phyloP scores from a whole-genome alignment of 2,329 filamentous ascomycete species.

The Pseudogymnoascus sp. region DNA sequence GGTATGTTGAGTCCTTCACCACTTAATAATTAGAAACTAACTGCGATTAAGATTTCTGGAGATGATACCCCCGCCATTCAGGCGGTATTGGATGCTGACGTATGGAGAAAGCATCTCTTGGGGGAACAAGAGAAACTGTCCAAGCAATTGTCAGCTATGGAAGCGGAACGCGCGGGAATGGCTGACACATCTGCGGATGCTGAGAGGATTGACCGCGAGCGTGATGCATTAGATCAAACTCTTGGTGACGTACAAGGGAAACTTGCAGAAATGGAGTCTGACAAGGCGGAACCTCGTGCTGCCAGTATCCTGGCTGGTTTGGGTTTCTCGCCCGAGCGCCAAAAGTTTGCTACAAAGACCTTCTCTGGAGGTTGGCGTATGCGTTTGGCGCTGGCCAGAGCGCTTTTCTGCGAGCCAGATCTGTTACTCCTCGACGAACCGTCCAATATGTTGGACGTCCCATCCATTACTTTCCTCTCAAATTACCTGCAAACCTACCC shows the following conservation, averaged over 20 bases:
- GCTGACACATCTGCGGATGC: slow-evolving; percentile 91
- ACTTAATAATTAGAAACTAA: slow-evolving; percentile 18
- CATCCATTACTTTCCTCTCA: slow-evolving; percentile 96
- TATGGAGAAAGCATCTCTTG: slow-evolving; percentile 94
- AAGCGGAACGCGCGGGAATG: slow-evolving; percentile 67
- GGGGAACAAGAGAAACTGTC: slow-evolving; percentile 83
- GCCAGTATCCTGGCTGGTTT: slow-evolving; percentile 95
- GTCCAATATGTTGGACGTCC: slow-evolving; percentile 99
- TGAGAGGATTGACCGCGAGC: slow-evolving; percentile 72
- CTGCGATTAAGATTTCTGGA: slow-evolving; percentile 62
- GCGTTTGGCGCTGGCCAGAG: slow-evolving; percentile 88
- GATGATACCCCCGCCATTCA: slow-evolving; percentile 94
- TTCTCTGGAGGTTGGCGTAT: slow-evolving; percentile 99
- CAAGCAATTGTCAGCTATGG: slow-evolving; percentile 66
- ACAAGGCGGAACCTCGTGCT: slow-evolving; percentile 92
- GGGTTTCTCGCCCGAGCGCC: slow-evolving; percentile 88
- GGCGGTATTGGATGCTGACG: slow-evolving; percentile 92
- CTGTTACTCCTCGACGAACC: slow-evolving; percentile 94
- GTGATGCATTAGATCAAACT: slow-evolving; percentile 83
- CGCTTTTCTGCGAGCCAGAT: slow-evolving; percentile 96
- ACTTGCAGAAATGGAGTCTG: slow-evolving; percentile 95
- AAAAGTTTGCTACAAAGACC: slow-evolving; percentile 89
- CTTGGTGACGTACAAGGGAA: slow-evolving; percentile 87
- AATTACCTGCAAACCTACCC: slow-evolving; percentile 93
- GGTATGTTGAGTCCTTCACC: slow-evolving; percentile 40